Conservation (phyloP, 176 grass and related monocot genomes). For the maize (Zea mays) region DNA sequence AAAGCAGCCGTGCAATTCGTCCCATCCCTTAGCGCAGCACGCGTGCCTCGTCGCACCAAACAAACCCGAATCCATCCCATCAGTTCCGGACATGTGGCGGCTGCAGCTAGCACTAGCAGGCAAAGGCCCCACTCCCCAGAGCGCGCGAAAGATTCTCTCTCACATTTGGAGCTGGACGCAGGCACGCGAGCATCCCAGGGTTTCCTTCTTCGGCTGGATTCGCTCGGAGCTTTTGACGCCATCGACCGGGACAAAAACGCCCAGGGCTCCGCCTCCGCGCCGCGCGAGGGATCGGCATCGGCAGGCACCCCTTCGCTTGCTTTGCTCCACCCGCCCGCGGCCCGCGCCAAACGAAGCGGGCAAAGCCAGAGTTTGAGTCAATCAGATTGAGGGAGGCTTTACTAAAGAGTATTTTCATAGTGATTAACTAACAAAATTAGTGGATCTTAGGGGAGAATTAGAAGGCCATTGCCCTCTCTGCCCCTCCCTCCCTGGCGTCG, state of each 20-base stretch:
- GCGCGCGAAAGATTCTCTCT: constrained; percentile 28
- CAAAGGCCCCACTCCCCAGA: constrained; percentile 63
- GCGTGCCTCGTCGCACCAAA: not conserved
- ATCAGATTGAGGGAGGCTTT: no score
- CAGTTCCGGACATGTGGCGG: not conserved
- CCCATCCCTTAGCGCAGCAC: not conserved
- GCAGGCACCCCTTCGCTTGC: constrained; percentile 21
- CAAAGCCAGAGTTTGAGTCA: not conserved
- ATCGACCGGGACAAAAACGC: constrained; percentile 8
- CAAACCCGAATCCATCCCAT: not conserved
- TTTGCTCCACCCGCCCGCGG: constrained; percentile 1
- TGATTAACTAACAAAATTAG: no score
- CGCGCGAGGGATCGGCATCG: not conserved
- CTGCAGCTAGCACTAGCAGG: not conserved
- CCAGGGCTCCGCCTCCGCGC: not conserved
- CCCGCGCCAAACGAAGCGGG: not conserved
- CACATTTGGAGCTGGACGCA: not conserved
- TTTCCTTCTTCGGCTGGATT: constrained; percentile 32
- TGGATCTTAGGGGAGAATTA: no score
- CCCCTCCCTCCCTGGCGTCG: no score
- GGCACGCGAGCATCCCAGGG: constrained; percentile 35
- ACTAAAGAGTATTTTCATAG: no score
- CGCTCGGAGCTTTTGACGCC: constrained; percentile 34
- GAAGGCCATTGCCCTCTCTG: no score
- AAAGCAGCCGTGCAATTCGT: not conserved